Conservation (phyloP, 805 yeast species). For the Metschnikowia colocasiae region DNA sequence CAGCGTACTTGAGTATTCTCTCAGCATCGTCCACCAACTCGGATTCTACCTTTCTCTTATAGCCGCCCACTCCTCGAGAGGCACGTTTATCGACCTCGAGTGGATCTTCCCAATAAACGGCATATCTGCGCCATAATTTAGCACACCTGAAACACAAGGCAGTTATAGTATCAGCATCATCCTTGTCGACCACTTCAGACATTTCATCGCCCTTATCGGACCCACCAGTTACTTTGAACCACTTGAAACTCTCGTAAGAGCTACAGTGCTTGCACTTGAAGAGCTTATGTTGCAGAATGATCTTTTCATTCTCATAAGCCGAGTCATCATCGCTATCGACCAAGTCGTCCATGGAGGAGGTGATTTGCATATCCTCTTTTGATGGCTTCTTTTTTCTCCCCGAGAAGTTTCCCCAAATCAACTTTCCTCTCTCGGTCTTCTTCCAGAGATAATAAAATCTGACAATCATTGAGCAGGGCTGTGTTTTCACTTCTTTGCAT, state of each 20-base stretch:
- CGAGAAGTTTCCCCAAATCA: constrained; percentile 77
- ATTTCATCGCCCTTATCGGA: constrained; percentile 33
- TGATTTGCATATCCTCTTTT: constrained; percentile 19
- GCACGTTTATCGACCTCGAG: constrained; percentile 53
- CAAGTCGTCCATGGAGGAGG: constrained; percentile 38
- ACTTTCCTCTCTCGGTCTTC: constrained; percentile 70
- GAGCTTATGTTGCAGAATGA: constrained; percentile 32
- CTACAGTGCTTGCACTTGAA: constrained; percentile 73
- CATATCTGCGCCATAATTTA: constrained; percentile 86
- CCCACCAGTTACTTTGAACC: constrained; percentile 71
- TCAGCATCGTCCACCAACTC: constrained; percentile 65
- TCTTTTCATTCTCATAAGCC: constrained; percentile 56
- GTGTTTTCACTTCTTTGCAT: constrained; percentile 65
- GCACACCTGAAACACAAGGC: constrained; percentile 89
- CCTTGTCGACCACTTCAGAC: constrained; percentile 12
- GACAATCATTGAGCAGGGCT: constrained; percentile 73
- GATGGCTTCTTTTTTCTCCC: constrained; percentile 61
- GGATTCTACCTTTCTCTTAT: constrained; percentile 61
- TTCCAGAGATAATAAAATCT: constrained; percentile 91
- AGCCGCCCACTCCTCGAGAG: constrained; percentile 44
- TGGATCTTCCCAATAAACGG: constrained; percentile 82
- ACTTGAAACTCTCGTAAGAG: constrained; percentile 50
- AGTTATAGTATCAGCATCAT: constrained; percentile 29
- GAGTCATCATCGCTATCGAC: constrained; percentile 73
- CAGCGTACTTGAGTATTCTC: constrained; percentile 49